Conservation (phyloP, 306 rosid species). For the Cucumis melo region DNA sequence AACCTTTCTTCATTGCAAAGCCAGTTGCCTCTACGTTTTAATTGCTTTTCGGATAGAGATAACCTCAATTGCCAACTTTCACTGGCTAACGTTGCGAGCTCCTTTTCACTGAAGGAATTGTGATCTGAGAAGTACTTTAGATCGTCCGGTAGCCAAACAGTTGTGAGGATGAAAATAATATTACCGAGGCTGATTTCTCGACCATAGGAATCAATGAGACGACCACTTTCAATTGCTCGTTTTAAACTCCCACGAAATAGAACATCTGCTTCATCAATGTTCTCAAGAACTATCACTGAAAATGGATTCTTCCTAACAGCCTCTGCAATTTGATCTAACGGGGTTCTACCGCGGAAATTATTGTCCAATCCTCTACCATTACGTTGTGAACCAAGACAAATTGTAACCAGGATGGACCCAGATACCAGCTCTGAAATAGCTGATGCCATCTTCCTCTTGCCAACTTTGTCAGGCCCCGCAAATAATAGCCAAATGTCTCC, state of each 20-base stretch:
- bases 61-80: constrained; percentile 67
- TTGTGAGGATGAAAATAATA: constrained; percentile 70
- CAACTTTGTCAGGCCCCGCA: constrained; percentile 75
- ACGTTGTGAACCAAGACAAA: constrained; percentile 41
- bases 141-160: constrained; percentile 69
- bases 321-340: constrained; percentile 69
- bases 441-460: constrained; percentile 88
- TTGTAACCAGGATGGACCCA: constrained; percentile 49
- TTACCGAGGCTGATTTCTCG: constrained; percentile 80
- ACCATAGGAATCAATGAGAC: constrained; percentile 71
- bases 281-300: constrained; percentile 81
- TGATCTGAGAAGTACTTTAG: constrained; percentile 28
- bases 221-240: constrained; percentile 76
- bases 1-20: constrained; percentile 45
- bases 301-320: constrained; percentile 65
- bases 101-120: constrained; percentile 30
- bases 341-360: constrained; percentile 69
- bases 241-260: constrained; percentile 53
- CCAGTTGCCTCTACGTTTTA: constrained; percentile 72
- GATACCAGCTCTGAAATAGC: constrained; percentile 69
- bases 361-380: constrained; percentile 40
- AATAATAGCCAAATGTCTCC: constrained; percentile 86
- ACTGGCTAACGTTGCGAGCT: constrained; percentile 37
- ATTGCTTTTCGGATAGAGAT: constrained; percentile 33
- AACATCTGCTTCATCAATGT: constrained; percentile 60